phyloP scores from a whole-genome alignment of 2,329 filamentous ascomycete species.

The Pseudogymnoascus sp. region DNA sequence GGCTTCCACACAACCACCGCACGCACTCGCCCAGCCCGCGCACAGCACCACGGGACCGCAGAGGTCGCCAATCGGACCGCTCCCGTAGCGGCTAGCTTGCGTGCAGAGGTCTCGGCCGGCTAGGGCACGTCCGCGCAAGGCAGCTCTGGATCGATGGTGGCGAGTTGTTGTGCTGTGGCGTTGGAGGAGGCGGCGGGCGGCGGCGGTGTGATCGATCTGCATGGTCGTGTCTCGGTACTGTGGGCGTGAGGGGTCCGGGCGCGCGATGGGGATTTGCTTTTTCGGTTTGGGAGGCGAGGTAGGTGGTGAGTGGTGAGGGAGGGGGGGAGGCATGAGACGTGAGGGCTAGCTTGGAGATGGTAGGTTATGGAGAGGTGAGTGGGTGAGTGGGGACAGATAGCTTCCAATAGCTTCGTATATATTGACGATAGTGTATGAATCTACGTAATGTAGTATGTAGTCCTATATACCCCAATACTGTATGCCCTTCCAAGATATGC shows the following conservation, averaged over 20 bases:
- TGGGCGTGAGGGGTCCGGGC: slow-evolving; percentile 3
- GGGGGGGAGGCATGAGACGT: not conserved
- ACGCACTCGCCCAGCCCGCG: not conserved
- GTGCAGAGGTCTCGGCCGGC: not conserved
- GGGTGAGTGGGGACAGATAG: not conserved
- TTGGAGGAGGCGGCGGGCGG: not conserved
- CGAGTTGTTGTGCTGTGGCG: not conserved
- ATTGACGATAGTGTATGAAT: not conserved
- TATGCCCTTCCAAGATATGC: not conserved
- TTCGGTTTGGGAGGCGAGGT: not conserved
- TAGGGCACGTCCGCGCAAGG: not conserved
- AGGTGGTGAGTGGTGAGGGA: not conserved
- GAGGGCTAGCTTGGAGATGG: not conserved
- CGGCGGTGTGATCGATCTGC: slow-evolving; percentile 1
- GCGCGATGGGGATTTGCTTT: slow-evolving; percentile 1
- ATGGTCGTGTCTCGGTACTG: not conserved
- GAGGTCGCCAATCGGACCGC: not conserved
- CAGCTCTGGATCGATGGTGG: not conserved
- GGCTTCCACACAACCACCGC: too few species aligned
- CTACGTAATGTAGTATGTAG: slow-evolving; percentile 1
- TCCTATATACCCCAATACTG: not conserved
- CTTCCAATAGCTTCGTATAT: not conserved
- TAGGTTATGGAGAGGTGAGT: not conserved
- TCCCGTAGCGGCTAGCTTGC: not conserved
- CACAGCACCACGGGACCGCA: not conserved